Evolutionary conservation across 2,329 filamentous ascomycete species (phyloP), one percentile per base, ranked within the genome.

Genomic region (Ophiostoma tasmaniense): DNA sequence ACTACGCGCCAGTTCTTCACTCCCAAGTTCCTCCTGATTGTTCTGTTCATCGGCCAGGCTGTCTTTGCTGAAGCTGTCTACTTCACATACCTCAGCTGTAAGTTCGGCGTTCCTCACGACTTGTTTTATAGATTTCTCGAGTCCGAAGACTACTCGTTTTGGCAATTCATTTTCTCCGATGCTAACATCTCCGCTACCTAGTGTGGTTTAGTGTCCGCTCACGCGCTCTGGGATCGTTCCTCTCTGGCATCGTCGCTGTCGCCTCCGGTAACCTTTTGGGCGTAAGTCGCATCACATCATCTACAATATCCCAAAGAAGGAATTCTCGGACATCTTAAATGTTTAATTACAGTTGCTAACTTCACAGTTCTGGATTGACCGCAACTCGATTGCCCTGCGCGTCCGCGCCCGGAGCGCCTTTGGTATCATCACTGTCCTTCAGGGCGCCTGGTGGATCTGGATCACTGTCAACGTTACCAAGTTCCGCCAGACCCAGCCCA

Each of bases 391-490:
- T 5, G 76, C 85, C 0, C 78, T 90, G 3, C 85, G 83, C 70
- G 75, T 78, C 0, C 81, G 88, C 5, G 81, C 84, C 1, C 80
- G 89, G 2, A 80, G 76, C 3, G 80, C 85, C 0, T 91, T 90
- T 73, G 80, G 78, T 71, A 69, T 79, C 2, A 82, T 89, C 61
- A 79, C 83, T 20, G 78, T 81, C 0, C 75, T 89, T 0, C 88
- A 90, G 73, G 89, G 89, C 0, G 88, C 80, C 0, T 91, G 88
- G 84, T 92, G 90, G 89, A 80, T 86, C 3, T 92, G 90, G 89
- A 85, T 84, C 0, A 90, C 89, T 0, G 78, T 92, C 1, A 77
- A 90, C 2, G 87, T 87, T 0, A 87, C 88, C 0, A 80, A 84
- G 37, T 92, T 87, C 75, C 80, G 81, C 20, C 76, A 78, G 13